Percentiles rank a stretch among this genome's conserved stretches.
Evolutionary conservation across 2,329 filamentous ascomycete species (phyloP).

Genomic region (Mariannaea elegans): DNA sequence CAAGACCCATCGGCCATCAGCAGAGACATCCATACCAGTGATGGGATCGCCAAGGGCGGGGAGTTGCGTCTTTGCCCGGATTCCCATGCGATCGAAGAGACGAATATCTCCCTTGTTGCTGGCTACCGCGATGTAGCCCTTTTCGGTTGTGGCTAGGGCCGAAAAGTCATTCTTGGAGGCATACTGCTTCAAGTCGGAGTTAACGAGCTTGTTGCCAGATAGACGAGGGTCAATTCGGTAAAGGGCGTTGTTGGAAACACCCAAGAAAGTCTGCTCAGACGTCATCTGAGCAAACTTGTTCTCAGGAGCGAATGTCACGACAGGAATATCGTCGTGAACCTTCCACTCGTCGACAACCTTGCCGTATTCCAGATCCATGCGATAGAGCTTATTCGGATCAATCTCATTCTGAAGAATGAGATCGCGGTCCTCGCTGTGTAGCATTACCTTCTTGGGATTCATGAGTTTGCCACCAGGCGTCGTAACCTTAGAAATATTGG

Average conservation of each 20-base stretch:
- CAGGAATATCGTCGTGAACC: slow-evolving; percentile 93
- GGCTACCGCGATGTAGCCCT: slow-evolving; percentile 95
- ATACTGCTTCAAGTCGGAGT: slow-evolving; percentile 94
- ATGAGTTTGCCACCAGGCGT: slow-evolving; percentile 88
- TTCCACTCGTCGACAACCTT: slow-evolving; percentile 99
- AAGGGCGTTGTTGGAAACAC: slow-evolving; percentile 89
- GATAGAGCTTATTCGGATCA: slow-evolving; percentile 90
- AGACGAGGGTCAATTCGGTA: slow-evolving; percentile 94
- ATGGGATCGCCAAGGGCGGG: slow-evolving; percentile 95
- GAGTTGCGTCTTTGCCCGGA: slow-evolving; percentile 97
- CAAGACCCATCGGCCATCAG: slow-evolving; percentile 94
- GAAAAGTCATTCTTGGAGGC: slow-evolving; percentile 98
- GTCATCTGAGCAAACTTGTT: slow-evolving; percentile 99
- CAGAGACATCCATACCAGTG: slow-evolving; percentile 92
- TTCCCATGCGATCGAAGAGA: slow-evolving; percentile 93
- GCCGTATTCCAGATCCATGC: slow-evolving; percentile 97
- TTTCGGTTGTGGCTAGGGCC: slow-evolving; percentile 90
- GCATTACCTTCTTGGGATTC: slow-evolving; percentile 95
- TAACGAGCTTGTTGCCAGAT: slow-evolving; percentile 90
- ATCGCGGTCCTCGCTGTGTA: slow-evolving; percentile 89
- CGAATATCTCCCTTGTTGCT: slow-evolving; percentile 98
- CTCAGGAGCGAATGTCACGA: slow-evolving; percentile 91
- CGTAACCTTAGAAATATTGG: slow-evolving; percentile 95
- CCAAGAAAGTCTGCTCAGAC: slow-evolving; percentile 91
- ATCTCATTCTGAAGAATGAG: slow-evolving; percentile 86